These are phyloP conservation scores for Fusarium citri DNA, from an alignment of 2,329 filamentous ascomycete genomes.

Conservation along the genomic window DNA sequence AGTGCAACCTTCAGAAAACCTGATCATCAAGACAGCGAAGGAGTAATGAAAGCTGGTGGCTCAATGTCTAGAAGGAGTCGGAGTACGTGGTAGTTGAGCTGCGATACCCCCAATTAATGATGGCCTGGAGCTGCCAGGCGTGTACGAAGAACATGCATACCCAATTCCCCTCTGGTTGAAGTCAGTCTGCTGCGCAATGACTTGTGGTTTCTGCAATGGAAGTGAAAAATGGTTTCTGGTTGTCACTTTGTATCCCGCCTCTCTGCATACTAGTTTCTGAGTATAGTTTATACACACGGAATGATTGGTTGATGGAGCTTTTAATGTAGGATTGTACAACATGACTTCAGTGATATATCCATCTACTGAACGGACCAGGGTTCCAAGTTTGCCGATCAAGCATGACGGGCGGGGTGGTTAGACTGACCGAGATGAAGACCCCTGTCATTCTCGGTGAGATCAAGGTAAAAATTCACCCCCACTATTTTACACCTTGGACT, in stretches of 20 bases:
- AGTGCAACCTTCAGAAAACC: constrained; percentile 69
- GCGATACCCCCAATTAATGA: constrained; percentile 50
- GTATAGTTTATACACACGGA: constrained; percentile 35
- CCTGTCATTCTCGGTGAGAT: constrained; percentile 18
- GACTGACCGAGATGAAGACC: constrained; percentile 12
- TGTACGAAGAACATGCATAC: constrained; percentile 47
- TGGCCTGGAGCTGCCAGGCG: constrained; percentile 42
- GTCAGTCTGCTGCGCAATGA: constrained; percentile 31
- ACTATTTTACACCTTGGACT: constrained; percentile 1
- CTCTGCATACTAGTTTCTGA: constrained; percentile 36
- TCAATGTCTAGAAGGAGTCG: constrained; percentile 27
- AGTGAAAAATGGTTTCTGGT: constrained; percentile 28
- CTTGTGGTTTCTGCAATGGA: constrained; percentile 29
- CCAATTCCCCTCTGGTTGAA: constrained; percentile 38
- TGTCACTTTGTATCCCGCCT: constrained; percentile 38
- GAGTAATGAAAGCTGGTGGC: constrained; percentile 30
- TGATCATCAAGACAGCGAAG: constrained; percentile 67
- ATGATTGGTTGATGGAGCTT: constrained; percentile 40
- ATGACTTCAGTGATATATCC: background rate
- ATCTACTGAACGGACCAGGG: background rate
- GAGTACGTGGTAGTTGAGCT: constrained; percentile 39
- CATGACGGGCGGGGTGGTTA: constrained; percentile 6
- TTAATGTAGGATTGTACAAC: background rate
- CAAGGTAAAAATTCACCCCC: constrained; percentile 20
- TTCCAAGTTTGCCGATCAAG: constrained; percentile 31